These are phyloP conservation scores for Xylariaceae sp. DNA, from an alignment of 2,329 filamentous ascomycete species.

Conservation along the genomic window DNA sequence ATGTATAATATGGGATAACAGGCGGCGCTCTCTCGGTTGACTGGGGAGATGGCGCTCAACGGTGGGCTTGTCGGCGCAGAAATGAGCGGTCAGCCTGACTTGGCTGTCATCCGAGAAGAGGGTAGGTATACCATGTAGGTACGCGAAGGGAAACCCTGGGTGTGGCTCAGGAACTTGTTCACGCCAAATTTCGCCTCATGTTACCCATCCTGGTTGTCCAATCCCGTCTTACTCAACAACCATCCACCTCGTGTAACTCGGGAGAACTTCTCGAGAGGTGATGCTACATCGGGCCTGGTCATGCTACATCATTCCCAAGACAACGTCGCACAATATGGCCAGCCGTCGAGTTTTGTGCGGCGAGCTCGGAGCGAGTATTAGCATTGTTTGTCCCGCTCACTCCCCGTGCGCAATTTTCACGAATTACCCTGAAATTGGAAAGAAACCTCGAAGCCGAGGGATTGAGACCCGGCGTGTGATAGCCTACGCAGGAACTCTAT, in stretches of 20 bases:
- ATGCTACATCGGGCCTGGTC: background rate
- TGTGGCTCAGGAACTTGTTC: background rate
- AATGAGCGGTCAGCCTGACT: slow-evolving; percentile 10
- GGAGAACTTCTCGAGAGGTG: background rate
- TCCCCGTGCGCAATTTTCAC: background rate
- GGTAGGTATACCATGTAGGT: no score
- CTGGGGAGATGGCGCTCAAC: background rate
- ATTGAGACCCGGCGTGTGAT: background rate
- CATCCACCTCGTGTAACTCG: slow-evolving; percentile 13
- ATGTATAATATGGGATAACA: background rate
- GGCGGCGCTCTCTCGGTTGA: background rate
- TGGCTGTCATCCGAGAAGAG: background rate
- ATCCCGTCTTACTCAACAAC: background rate
- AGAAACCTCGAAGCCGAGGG: background rate
- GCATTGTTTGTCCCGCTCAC: slow-evolving; percentile 4
- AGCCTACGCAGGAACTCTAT: background rate
- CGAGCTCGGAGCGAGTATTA: background rate
- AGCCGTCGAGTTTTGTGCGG: slow-evolving; percentile 4
- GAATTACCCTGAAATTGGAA: background rate
- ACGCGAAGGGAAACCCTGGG: background rate
- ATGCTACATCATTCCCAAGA: slow-evolving; percentile 6
- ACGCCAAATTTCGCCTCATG: slow-evolving; percentile 13
- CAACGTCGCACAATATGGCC: slow-evolving; percentile 16
- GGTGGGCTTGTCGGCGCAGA: background rate
- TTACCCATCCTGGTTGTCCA: slow-evolving; percentile 7